Evolutionary conservation across 2,329 filamentous ascomycete species (phyloP).

Genomic region (Alternaria longipes): DNA sequence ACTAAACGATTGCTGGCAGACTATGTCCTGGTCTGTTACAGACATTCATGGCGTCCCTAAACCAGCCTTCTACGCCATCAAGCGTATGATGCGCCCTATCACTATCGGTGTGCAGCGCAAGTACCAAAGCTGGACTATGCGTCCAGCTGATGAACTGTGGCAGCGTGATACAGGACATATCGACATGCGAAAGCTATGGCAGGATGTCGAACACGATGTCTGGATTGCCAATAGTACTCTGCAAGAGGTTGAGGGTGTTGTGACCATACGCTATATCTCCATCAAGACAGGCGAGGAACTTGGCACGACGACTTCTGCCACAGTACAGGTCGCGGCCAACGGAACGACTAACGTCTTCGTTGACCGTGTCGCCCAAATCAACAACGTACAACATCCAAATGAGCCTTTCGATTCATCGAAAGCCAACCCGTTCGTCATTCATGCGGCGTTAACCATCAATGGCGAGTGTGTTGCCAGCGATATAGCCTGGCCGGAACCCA

Average conservation of each 20-base stretch:
- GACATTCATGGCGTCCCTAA: slow-evolving; percentile 83
- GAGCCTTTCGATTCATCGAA: slow-evolving; percentile 56
- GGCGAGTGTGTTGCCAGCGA: slow-evolving; percentile 61
- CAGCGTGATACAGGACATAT: slow-evolving; percentile 42
- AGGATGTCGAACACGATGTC: slow-evolving; percentile 57
- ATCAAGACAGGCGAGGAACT: slow-evolving; percentile 63
- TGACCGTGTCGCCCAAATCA: slow-evolving; percentile 39
- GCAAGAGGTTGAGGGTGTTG: slow-evolving; percentile 54
- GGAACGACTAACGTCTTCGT: slow-evolving; percentile 62
- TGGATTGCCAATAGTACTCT: slow-evolving; percentile 64
- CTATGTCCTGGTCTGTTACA: slow-evolving; percentile 79
- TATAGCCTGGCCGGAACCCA: slow-evolving; percentile 67
- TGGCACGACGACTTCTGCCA: slow-evolving; percentile 54
- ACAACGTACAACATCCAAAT: background rate
- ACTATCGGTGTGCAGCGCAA: slow-evolving; percentile 66
- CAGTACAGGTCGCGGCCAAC: slow-evolving; percentile 60
- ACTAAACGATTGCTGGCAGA: slow-evolving; percentile 87
- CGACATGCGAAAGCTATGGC: slow-evolving; percentile 31
- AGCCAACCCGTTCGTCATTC: slow-evolving; percentile 63
- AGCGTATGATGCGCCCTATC: slow-evolving; percentile 59
- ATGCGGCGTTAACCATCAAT: slow-evolving; percentile 61
- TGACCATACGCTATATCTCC: slow-evolving; percentile 63
- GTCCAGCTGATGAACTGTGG: slow-evolving; percentile 50
- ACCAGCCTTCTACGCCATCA: slow-evolving; percentile 78
- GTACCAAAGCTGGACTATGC: slow-evolving; percentile 59